Percentiles rank a stretch among this genome's conserved stretches.
Evolutionary conservation across 2,329 filamentous ascomycete species (phyloP).

Genomic region (Botryotinia narcissicola): DNA sequence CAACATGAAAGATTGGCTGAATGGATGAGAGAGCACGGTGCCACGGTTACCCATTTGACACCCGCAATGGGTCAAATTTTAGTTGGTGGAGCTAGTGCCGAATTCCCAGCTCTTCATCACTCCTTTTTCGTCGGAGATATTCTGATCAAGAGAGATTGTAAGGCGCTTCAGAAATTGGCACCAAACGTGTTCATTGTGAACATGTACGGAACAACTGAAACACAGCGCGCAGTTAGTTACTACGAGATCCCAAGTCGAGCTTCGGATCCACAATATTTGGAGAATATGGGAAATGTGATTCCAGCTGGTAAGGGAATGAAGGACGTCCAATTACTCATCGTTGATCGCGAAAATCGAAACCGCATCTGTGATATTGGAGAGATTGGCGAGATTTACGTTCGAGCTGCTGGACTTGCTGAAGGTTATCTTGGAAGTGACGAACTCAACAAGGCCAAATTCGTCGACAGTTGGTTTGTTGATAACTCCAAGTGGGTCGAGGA

Average conservation of each 20-base stretch:
- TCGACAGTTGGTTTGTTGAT: constrained; percentile 40
- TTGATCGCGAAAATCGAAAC: constrained; percentile 65
- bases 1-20: constrained; percentile 80
- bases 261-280: constrained; percentile 61
- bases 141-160: constrained; percentile 80
- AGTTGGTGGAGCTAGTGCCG: constrained; percentile 74
- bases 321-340: constrained; percentile 83
- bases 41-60: constrained; percentile 84
- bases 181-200: constrained; percentile 74
- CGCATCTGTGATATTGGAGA: constrained; percentile 75
- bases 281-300: constrained; percentile 69
- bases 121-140: constrained; percentile 94
- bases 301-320: constrained; percentile 84
- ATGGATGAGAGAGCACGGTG: constrained; percentile 76
- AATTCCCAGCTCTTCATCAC: constrained; percentile 73
- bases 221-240: constrained; percentile 76
- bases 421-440: constrained; percentile 56
- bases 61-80: constrained; percentile 96
- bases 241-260: constrained; percentile 70
- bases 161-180: constrained; percentile 70
- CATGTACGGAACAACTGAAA: constrained; percentile 89
- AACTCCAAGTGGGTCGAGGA: constrained; percentile 38
- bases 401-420: constrained; percentile 80
- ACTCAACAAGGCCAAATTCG: constrained; percentile 37
- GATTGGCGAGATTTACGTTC: constrained; percentile 78